phyloP scores from a whole-genome alignment of 2,329 filamentous ascomycete species.

The Alternaria longipes region DNA sequence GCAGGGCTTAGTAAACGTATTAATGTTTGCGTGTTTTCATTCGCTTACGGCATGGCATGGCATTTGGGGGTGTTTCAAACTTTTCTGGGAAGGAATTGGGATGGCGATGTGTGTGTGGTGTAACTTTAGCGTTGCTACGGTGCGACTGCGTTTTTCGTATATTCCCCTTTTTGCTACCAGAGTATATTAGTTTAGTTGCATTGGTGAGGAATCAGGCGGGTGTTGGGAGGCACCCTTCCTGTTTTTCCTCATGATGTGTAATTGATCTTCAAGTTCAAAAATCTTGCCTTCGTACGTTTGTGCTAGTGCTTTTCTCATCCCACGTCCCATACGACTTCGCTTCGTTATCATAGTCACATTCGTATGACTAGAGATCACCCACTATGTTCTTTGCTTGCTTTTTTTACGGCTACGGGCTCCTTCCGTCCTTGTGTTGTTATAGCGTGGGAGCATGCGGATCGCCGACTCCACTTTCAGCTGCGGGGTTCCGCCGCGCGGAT shows the following conservation, averaged over 20 bases:
- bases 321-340: background rate
- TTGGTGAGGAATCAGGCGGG: slow-evolving; percentile 5
- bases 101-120: slow-evolving; percentile 6
- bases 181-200: slow-evolving; percentile 7
- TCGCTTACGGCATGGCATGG: slow-evolving; percentile 15
- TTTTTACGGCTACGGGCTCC: background rate
- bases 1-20: slow-evolving; percentile 48
- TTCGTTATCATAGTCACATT: background rate
- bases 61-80: slow-evolving; percentile 15
- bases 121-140: slow-evolving; percentile 21
- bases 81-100: slow-evolving; percentile 8
- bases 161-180: slow-evolving; percentile 6
- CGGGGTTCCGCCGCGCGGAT: slow-evolving; percentile 13
- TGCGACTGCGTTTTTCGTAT: slow-evolving; percentile 11
- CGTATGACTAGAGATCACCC: background rate
- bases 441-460: slow-evolving; percentile 5
- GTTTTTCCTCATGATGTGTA: background rate
- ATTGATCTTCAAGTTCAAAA: slow-evolving; percentile 9
- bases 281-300: background rate
- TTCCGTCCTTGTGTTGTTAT: background rate
- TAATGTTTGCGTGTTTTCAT: slow-evolving; percentile 11
- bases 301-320: background rate
- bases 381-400: background rate
- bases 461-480: slow-evolving; percentile 13
- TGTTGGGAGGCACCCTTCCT: slow-evolving; percentile 30